Conservation (phyloP, 2,329 filamentous ascomycete species). For the Fusarium agapanthi region DNA sequence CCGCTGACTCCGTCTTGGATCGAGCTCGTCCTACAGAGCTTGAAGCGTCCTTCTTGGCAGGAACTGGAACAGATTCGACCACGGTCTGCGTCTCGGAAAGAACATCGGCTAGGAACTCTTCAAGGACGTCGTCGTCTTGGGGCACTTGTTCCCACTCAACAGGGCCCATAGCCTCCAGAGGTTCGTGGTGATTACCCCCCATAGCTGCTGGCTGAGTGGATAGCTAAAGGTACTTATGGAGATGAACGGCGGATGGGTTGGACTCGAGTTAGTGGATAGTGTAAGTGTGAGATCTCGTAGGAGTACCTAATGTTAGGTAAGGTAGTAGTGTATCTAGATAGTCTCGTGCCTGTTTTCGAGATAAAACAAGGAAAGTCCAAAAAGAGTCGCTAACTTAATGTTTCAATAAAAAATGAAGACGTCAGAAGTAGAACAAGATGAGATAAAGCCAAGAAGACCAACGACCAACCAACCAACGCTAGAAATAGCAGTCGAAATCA, state of each 20-base stretch:
- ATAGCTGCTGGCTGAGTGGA: constrained; percentile 47
- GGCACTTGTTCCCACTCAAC: constrained; percentile 60
- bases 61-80: constrained; percentile 76
- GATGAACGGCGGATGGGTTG: not conserved
- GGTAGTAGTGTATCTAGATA: not conserved
- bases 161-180: constrained; percentile 65
- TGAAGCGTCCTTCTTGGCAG: constrained; percentile 48
- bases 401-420: constrained; percentile 15
- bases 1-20: constrained; percentile 64
- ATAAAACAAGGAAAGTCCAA: constrained; percentile 11
- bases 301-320: not conserved
- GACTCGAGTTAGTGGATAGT: not conserved
- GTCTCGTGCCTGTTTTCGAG: not conserved
- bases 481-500: constrained; percentile 7
- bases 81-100: constrained; percentile 76
- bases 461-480: constrained; percentile 10
- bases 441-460: constrained; percentile 16
- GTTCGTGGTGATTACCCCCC: constrained; percentile 63
- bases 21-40: constrained; percentile 59
- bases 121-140: constrained; percentile 60
- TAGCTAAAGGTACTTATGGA: not conserved
- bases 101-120: constrained; percentile 63
- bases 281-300: not conserved
- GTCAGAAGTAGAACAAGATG: constrained; percentile 23
- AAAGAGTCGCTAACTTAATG: not conserved